A percentile compares a stretch with the other conserved stretches of the same genome.
These are phyloP conservation scores for Leptoxyphium fumago DNA, from an alignment of 2,329 filamentous ascomycete species.

Conservation along the genomic window DNA sequence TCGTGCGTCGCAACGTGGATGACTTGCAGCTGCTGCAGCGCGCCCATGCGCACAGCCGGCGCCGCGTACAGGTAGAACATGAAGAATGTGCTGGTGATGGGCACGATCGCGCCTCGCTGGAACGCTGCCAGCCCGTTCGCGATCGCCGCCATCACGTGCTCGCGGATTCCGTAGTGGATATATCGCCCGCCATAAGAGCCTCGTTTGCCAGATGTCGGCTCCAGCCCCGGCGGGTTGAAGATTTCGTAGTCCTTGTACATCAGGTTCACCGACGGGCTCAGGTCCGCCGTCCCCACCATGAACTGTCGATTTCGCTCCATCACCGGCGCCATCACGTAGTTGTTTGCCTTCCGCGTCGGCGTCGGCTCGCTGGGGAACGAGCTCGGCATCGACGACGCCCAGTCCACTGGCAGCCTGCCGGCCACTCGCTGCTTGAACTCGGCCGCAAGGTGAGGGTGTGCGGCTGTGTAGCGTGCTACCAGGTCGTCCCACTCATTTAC, in stretches of 20 bases:
- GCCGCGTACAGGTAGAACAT: conserved; percentile 28
- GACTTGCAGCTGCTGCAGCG: conserved; percentile 21
- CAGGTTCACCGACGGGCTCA: conserved; percentile 24
- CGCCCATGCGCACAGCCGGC: conserved; percentile 23
- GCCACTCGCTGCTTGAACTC: conserved; percentile 35
- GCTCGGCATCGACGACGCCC: conserved; percentile 35
- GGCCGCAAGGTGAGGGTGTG: conserved; percentile 34
- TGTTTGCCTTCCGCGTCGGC: conserved; percentile 36
- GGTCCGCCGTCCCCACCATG: conserved; percentile 24
- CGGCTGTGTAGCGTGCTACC: conserved; percentile 28
- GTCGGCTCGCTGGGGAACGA: conserved; percentile 35
- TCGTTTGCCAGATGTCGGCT: conserved; percentile 23
- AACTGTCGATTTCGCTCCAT: conserved; percentile 18
- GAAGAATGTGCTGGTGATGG: conserved; percentile 22
- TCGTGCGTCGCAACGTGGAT: conserved; percentile 27
- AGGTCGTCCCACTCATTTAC: conserved; percentile 36
- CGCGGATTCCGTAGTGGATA: conserved; percentile 45
- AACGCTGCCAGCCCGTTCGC: conserved; percentile 26
- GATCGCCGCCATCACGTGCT: conserved; percentile 46
- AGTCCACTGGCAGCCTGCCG: conserved; percentile 34
- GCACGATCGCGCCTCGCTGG: conserved; percentile 22
- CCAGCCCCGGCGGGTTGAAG: conserved; percentile 28
- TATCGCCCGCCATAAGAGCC: conserved; percentile 37
- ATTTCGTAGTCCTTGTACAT: conserved; percentile 32
- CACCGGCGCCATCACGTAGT: conserved; percentile 26